Base-by-base conservation (phyloP, 192 early-diverging fungal species). In the Geranomyces variabilis region DNA sequence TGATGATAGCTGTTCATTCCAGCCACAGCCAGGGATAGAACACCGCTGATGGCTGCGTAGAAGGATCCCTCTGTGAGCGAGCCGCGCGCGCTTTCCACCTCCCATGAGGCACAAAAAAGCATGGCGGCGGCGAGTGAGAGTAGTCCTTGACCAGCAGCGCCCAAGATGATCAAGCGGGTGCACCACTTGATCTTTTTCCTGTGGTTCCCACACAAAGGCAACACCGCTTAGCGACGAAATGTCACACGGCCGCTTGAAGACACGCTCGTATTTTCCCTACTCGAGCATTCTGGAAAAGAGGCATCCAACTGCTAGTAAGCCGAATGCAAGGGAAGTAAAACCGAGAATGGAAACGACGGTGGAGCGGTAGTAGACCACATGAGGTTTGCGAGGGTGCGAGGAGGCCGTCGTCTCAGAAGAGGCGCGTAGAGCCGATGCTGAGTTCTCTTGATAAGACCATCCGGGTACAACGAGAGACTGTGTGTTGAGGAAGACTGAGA, bases 181-280 rank as follows among this genome's bases (percentile, higher is more conserved):
- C 63, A 70, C 80, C 79, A 83, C 62, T 86, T 86, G 67, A 86
- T 82, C 71, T 86, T 84, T 67, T 76, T 84, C 69, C 81, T 80
- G 15, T 10, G 5, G 36, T 41, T 41, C n/a, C n/a, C n/a, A n/a
- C n/a, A n/a, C n/a, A n/a, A n/a, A n/a, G n/a, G n/a, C n/a, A n/a
- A n/a, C n/a, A n/a, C n/a, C n/a, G n/a, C n/a, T n/a, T n/a, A n/a
- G n/a, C n/a, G n/a, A n/a, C n/a, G n/a, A n/a, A 41, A 41, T 10
- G 36, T 41, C 36, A 41, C 5, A 41, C 3, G 10, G 10, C 5
- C 10, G 36, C 10, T 41, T 41, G 36, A 41, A 41, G 36, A 10
- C 36, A 3, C 36, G 36, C 36, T 7, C 3, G 30, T 14, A 31
- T 30, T 10, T 7, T 53, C 45, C 67, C 34, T 69, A 57, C 69